A percentile compares a stretch with the other conserved stretches of the same genome.
Evolutionary conservation across 306 rosid genomes (phyloP).

Genomic region (Fagus crenata): DNA sequence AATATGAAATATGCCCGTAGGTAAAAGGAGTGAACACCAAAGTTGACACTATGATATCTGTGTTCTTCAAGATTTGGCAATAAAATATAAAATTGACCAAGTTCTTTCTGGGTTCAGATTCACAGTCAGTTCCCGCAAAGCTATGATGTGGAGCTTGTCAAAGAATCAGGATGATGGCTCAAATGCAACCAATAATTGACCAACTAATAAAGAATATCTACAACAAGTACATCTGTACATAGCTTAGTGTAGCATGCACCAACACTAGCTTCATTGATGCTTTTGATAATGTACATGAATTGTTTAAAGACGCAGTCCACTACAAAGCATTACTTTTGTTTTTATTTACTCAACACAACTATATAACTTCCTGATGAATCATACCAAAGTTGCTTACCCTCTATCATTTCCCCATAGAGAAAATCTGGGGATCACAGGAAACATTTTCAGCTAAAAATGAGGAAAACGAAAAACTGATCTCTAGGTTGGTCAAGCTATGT

Average conservation of each 20-base stretch:
- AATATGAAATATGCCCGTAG: background rate
- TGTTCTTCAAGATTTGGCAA: no score
- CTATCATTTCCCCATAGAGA: background rate
- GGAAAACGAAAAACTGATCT: background rate
- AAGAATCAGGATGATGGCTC: no score
- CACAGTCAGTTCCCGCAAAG: no score
- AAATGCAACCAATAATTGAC: background rate
- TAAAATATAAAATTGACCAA: no score
- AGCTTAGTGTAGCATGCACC: background rate
- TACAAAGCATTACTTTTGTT: background rate
- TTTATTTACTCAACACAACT: background rate
- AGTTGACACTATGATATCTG: no score
- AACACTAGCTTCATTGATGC: background rate
- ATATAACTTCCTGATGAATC: background rate
- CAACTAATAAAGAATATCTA: background rate
- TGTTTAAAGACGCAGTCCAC: background rate
- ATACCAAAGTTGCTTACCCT: background rate
- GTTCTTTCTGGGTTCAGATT: no score
- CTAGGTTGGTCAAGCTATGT: background rate
- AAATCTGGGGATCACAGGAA: constrained; percentile 3
- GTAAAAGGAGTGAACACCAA: no score
- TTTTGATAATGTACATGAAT: background rate
- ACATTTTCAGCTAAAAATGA: no score
- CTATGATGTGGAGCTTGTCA: no score
- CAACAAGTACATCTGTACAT: background rate